Evolutionary conservation across 345 rosid genomes (phyloP).

Genomic region (Turnera subulata): DNA sequence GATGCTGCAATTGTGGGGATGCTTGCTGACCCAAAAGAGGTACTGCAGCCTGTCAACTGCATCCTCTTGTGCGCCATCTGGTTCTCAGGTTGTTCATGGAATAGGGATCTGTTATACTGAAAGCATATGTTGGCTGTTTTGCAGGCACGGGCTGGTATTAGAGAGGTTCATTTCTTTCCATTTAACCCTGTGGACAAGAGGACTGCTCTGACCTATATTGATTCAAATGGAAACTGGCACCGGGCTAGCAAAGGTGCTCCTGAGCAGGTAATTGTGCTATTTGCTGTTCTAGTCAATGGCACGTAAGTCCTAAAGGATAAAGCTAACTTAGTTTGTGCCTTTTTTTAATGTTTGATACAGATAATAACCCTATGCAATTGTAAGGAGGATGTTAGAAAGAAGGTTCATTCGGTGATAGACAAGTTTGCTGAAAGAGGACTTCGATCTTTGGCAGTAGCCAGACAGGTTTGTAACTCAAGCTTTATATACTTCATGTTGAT

Average conservation of each 20-base stretch:
- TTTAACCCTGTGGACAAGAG: slow-evolving; percentile 93
- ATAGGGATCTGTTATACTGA: neutral
- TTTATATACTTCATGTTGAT: slow-evolving; percentile 3
- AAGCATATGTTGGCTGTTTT: slow-evolving; percentile 3
- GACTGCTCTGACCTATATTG: slow-evolving; percentile 83
- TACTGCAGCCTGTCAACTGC: slow-evolving; percentile 12
- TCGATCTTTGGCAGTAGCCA: slow-evolving; percentile 81
- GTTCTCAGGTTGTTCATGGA: neutral
- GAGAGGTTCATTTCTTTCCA: slow-evolving; percentile 81
- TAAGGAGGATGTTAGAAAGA: slow-evolving; percentile 67
- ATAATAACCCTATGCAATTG: slow-evolving; percentile 66
- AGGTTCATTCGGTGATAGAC: slow-evolving; percentile 69
- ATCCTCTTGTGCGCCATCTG: neutral
- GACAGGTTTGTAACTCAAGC: slow-evolving; percentile 51
- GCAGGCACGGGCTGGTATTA: slow-evolving; percentile 76
- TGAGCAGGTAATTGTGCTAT: slow-evolving; percentile 56
- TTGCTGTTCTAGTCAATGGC: neutral
- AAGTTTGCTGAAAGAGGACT: slow-evolving; percentile 95
- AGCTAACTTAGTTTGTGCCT: slow-evolving; percentile 1
- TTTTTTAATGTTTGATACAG: slow-evolving; percentile 31
- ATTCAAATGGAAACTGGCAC: slow-evolving; percentile 70
- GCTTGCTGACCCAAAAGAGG: slow-evolving; percentile 98
- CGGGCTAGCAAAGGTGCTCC: slow-evolving; percentile 95
- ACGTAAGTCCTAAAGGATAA: neutral
- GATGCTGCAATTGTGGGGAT: slow-evolving; percentile 91